Conservation (phyloP, 2,329 filamentous ascomycete species). For the Aspergillus brasiliensis region DNA sequence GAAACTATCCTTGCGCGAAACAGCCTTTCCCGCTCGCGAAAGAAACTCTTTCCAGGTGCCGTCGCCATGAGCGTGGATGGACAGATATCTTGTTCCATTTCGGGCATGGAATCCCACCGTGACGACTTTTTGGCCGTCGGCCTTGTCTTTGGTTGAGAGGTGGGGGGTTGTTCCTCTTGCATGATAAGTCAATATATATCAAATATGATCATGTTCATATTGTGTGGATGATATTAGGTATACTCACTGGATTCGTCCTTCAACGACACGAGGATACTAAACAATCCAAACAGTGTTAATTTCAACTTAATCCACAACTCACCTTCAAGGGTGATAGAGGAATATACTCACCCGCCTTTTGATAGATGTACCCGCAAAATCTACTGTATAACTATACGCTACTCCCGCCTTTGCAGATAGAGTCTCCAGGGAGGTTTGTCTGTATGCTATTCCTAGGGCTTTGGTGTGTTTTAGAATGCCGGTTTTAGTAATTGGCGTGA, state of each 20-base stretch:
- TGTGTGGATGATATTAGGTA: too few species aligned
- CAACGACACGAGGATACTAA: too few species aligned
- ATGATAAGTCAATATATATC: too few species aligned
- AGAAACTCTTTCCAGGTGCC: not conserved
- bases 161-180: not conserved
- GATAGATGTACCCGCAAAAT: too few species aligned
- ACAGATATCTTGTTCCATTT: not conserved
- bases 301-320: too few species aligned
- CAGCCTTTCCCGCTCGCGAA: not conserved
- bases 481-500: too few species aligned
- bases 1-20: not conserved
- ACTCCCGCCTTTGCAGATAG: not conserved
- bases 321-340: too few species aligned
- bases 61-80: not conserved
- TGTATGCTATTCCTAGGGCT: constrained; percentile 2
- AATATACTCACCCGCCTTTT: too few species aligned
- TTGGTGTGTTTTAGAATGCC: not conserved
- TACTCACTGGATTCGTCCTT: too few species aligned
- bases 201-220: too few species aligned
- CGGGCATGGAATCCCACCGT: not conserved
- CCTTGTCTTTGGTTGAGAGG: not conserved
- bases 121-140: not conserved
- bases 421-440: not conserved
- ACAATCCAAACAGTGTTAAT: too few species aligned
- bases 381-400: not conserved